Percentiles rank a stretch among this genome's conserved stretches.
Evolutionary conservation across 345 rosid species (phyloP).

Genomic region (Geranium brycei): DNA sequence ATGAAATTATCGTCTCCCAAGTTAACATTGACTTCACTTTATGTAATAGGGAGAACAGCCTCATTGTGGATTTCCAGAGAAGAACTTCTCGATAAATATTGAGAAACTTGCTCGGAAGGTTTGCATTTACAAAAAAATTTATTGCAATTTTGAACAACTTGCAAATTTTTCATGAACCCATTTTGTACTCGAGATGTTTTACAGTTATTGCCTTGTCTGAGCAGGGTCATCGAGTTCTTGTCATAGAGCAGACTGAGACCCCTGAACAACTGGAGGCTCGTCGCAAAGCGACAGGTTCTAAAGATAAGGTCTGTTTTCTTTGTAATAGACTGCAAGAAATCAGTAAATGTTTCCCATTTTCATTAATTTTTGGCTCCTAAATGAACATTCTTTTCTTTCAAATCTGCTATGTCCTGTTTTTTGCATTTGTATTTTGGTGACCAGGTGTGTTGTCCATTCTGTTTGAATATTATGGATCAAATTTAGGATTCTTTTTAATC

Average conservation of each 20-base stretch:
- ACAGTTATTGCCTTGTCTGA: conserved; percentile 16
- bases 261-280: conserved; percentile 93
- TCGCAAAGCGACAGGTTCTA: conserved; percentile 75
- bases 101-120: conserved; percentile 95
- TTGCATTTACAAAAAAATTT: conserved; percentile 8
- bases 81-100: conserved; percentile 68
- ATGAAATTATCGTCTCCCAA: not conserved
- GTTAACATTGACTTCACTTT: not conserved
- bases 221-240: conserved; percentile 97
- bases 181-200: conserved; percentile 10
- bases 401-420: no score
- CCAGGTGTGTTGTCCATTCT: no score
- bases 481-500: not conserved
- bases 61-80: conserved; percentile 99
- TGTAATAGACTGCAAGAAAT: no score
- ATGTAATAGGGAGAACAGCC: conserved; percentile 81
- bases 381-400: no score
- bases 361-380: not conserved
- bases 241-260: conserved; percentile 94
- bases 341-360: no score
- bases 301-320: conserved; percentile 57
- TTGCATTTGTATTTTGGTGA: not conserved
- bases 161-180: conserved; percentile 8
- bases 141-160: no score
- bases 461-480: not conserved